phyloP scores from a whole-genome alignment of 106 monocot genomes.

The Triglochin maritima region DNA sequence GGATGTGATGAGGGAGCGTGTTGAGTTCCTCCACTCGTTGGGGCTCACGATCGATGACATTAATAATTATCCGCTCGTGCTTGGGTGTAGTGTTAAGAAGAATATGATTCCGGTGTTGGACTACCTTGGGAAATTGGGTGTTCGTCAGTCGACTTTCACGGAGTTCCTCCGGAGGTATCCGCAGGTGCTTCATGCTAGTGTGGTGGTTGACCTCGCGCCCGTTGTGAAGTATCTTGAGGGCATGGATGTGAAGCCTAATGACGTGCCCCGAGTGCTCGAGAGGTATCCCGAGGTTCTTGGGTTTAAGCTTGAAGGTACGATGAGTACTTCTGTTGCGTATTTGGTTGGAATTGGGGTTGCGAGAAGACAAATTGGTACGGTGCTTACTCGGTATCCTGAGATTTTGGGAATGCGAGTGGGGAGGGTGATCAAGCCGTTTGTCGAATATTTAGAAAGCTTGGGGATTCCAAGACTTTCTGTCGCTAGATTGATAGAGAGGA shows the following conservation, averaged over 20 bases:
- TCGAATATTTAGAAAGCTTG: conserved; percentile 59
- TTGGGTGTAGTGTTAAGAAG: conserved; percentile 94
- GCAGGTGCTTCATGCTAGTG: conserved; percentile 90
- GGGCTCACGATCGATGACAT: conserved; percentile 75
- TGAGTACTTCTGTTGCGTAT: conserved; percentile 96
- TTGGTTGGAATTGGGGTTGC: conserved; percentile 76
- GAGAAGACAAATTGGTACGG: conserved; percentile 54
- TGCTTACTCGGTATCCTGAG: conserved; percentile 69
- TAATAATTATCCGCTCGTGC: conserved; percentile 76
- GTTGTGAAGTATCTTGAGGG: conserved; percentile 85
- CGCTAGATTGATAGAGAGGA: conserved; percentile 64
- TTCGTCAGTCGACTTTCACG: conserved; percentile 42
- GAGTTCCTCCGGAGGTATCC: conserved; percentile 75
- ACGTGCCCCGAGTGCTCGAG: conserved; percentile 77
- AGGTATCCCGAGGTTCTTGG: conserved; percentile 86
- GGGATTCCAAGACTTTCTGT: conserved; percentile 52
- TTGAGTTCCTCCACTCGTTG: conserved; percentile 78
- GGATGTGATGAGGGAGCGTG: conserved; percentile 83
- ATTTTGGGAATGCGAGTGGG: conserved; percentile 91
- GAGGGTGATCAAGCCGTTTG: conserved; percentile 75
- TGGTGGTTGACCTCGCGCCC: conserved; percentile 73
- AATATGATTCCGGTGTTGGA: conserved; percentile 97
- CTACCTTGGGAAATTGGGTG: conserved; percentile 74
- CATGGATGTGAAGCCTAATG: conserved; percentile 51
- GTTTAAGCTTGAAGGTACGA: conserved; percentile 93